phyloP scores from a whole-genome alignment of 768 basidiomycete genomes.

The Tricholoma hemisulphureum region DNA sequence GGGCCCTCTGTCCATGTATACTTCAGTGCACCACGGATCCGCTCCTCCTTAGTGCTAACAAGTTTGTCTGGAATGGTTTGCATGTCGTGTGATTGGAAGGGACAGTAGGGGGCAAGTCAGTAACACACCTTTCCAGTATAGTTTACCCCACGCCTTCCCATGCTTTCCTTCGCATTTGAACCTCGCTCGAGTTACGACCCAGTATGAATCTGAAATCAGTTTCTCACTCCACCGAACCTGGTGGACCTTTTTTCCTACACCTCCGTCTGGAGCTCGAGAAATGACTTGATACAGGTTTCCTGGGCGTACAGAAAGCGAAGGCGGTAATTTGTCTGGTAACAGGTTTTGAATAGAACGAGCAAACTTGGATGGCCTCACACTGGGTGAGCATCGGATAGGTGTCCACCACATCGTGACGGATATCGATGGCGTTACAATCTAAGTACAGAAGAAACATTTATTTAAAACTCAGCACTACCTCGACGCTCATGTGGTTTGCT shows the following conservation, averaged over 20 bases:
- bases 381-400: slow-evolving; percentile 24
- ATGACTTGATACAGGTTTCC: slow-evolving; percentile 74
- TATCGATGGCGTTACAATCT: not conserved
- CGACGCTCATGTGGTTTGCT: slow-evolving; percentile 17
- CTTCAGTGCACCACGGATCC: slow-evolving; percentile 71
- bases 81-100: not conserved
- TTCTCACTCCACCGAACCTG: slow-evolving; percentile 75
- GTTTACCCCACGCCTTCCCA: slow-evolving; percentile 80
- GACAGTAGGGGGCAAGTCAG: not conserved
- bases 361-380: slow-evolving; percentile 9
- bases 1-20: slow-evolving; percentile 68
- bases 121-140: slow-evolving; percentile 74
- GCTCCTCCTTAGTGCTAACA: slow-evolving; percentile 59
- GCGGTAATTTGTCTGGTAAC: slow-evolving; percentile 57
- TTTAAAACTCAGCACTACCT: slow-evolving; percentile 23
- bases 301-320: slow-evolving; percentile 53
- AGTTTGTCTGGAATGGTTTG: slow-evolving; percentile 45
- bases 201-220: slow-evolving; percentile 65
- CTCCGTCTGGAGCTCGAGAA: slow-evolving; percentile 63
- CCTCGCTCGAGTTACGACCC: slow-evolving; percentile 68
- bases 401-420: slow-evolving; percentile 37
- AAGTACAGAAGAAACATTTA: slow-evolving; percentile 17
- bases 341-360: slow-evolving; percentile 50
- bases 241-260: slow-evolving; percentile 65
- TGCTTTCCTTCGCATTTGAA: slow-evolving; percentile 74